Evolutionary conservation across 495 filamentous ascomycete genomes (phyloP).

Genomic region (Rostrohypoxylon terebratum): DNA sequence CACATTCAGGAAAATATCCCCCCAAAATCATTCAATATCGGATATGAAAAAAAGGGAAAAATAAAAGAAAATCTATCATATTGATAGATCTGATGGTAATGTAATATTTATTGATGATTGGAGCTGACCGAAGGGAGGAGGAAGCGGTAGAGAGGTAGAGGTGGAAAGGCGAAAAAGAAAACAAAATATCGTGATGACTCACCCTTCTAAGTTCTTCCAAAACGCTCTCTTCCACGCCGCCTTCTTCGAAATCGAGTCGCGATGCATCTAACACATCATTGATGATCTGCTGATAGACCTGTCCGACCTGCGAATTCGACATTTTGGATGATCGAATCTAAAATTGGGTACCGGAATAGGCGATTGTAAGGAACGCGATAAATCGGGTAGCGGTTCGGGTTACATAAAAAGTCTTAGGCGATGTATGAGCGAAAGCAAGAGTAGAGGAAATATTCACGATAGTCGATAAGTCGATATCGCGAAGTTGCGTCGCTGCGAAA

Average conservation of each 20-base stretch:
- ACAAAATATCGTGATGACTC: constrained; percentile 54
- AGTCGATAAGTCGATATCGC: not conserved
- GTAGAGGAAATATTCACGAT: not conserved
- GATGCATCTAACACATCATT: constrained; percentile 88
- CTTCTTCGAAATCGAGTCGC: constrained; percentile 95
- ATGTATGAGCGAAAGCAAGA: not conserved
- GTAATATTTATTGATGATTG: constrained; percentile 7
- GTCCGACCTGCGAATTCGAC: constrained; percentile 71
- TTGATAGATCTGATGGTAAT: constrained; percentile 7
- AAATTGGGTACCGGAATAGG: not conserved
- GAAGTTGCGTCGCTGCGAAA: not conserved
- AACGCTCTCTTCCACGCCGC: constrained; percentile 86
- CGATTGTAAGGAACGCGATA: not conserved
- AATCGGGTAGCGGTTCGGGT: not conserved
- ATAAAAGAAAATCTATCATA: not conserved
- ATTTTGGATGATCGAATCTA: constrained; percentile 50
- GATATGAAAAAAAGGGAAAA: not conserved
- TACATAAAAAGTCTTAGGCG: not conserved
- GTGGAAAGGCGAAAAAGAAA: constrained; percentile 42
- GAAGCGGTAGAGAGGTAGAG: constrained; percentile 38
- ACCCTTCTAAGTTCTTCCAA: constrained; percentile 88
- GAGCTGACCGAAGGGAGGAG: constrained; percentile 21
- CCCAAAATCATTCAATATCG: constrained; percentile 12
- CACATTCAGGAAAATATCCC: not conserved
- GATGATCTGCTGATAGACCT: constrained; percentile 90